Percentiles rank a stretch among this genome's conserved stretches.
phyloP scores from a whole-genome alignment of 805 yeast genomes.

The Starmerella lactis-condensi region DNA sequence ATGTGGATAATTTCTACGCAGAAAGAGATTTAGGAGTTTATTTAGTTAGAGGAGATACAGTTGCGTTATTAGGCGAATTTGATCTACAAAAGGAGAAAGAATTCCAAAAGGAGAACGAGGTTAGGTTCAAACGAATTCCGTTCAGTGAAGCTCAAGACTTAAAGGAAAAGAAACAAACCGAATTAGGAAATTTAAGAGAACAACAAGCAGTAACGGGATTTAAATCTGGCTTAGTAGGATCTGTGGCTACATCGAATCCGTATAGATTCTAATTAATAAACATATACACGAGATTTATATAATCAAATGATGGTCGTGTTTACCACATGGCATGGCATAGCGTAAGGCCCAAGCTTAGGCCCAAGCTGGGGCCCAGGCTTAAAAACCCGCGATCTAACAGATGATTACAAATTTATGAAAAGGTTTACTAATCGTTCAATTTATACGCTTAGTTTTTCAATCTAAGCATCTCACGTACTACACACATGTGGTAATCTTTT shows the following conservation, averaged over 20 bases:
- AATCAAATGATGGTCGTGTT: too few relatives aligned
- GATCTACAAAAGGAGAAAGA: slow-evolving; percentile 73
- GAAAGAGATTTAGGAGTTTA: slow-evolving; percentile 65
- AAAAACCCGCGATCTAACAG: too few relatives aligned
- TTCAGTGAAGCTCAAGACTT: slow-evolving; percentile 42
- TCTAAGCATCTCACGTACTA: too few relatives aligned
- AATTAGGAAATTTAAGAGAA: slow-evolving; percentile 11
- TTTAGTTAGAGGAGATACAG: slow-evolving; percentile 89
- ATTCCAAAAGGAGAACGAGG: slow-evolving; percentile 29
- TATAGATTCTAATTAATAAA: slow-evolving; percentile 11
- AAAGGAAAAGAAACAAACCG: slow-evolving; percentile 14
- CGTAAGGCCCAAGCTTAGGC: too few relatives aligned
- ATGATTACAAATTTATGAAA: too few relatives aligned
- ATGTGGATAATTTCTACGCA: slow-evolving; percentile 38
- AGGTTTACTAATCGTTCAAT: too few relatives aligned
- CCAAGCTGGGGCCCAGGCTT: too few relatives aligned
- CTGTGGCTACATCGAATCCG: slow-evolving; percentile 12
- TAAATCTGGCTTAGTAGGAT: slow-evolving; percentile 11
- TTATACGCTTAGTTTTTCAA: too few relatives aligned
- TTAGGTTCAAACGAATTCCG: slow-evolving; percentile 35
- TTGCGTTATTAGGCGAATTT: slow-evolving; percentile 81
- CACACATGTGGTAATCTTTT: too few relatives aligned
- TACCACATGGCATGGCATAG: too few relatives aligned
- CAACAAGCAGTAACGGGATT: slow-evolving; percentile 11
- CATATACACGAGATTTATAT: too few relatives aligned